Conservation (phyloP, 345 rosid genomes). For the Ricinus communis region DNA sequence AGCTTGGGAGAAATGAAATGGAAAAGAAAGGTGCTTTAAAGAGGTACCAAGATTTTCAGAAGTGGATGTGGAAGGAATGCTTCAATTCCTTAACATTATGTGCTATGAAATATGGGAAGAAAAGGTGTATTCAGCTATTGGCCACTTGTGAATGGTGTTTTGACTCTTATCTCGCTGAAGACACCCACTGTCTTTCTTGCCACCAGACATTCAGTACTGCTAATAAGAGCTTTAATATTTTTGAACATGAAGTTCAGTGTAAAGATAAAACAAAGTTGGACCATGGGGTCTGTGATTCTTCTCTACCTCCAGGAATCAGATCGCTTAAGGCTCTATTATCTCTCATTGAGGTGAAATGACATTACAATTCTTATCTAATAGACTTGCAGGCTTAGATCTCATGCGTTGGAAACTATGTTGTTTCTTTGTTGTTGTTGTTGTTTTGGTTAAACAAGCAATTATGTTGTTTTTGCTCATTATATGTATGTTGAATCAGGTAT, state of each 20-base stretch:
- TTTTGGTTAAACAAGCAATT: too few species aligned
- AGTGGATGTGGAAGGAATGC: constrained; percentile 83
- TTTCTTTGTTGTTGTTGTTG: too few species aligned
- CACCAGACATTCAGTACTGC: constrained; percentile 52
- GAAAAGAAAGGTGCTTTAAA: constrained; percentile 65
- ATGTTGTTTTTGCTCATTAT: neutral
- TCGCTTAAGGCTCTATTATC: constrained; percentile 67
- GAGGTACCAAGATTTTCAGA: constrained; percentile 75
- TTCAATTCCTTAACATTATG: constrained; percentile 41
- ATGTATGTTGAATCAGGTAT: constrained; percentile 45
- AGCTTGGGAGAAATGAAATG: constrained; percentile 63
- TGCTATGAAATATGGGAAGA: constrained; percentile 61
- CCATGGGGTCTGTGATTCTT: constrained; percentile 35
- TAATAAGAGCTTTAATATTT: constrained; percentile 28
- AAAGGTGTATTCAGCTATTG: constrained; percentile 54
- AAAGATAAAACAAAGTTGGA: constrained; percentile 43
- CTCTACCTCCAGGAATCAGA: constrained; percentile 71
- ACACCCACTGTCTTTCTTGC: constrained; percentile 62
- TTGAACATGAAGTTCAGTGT: constrained; percentile 44
- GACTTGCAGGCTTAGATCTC: neutral
- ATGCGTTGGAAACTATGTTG: neutral
- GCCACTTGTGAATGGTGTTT: constrained; percentile 68
- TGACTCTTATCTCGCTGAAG: constrained; percentile 47
- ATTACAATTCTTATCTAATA: neutral
- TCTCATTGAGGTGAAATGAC: constrained; percentile 61